A percentile compares a stretch with the other conserved stretches of the same genome.
phyloP scores from a whole-genome alignment of 1,139 yeast species.

The Debaryomyces coudertii region DNA sequence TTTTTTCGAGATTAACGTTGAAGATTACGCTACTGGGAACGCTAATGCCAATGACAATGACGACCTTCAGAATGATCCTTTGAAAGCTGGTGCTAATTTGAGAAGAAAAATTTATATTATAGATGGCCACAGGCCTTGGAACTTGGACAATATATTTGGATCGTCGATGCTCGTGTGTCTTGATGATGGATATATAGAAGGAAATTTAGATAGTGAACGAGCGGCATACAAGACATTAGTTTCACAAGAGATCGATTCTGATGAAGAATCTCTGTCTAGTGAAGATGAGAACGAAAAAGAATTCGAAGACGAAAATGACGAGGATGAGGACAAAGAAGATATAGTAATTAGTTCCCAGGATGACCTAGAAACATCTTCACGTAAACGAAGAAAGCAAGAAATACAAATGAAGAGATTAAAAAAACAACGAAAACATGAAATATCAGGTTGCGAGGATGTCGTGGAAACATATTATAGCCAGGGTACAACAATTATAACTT shows the following conservation, averaged over 20 bases:
- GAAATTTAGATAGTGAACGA: conserved; percentile 53
- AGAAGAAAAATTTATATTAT: conserved; percentile 62
- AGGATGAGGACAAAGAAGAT: conserved; percentile 23
- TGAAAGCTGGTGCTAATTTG: conserved; percentile 3
- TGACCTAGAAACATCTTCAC: conserved; percentile 35
- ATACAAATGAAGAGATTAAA: conserved; percentile 29
- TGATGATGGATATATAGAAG: conserved; percentile 81
- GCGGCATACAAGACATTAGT: conserved; percentile 56
- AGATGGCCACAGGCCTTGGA: conserved; percentile 97
- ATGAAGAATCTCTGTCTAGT: conserved; percentile 19
- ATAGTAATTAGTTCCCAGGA: conserved; percentile 32
- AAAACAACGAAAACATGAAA: conserved; percentile 32
- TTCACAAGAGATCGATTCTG: conserved; percentile 34
- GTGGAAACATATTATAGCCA: conserved; percentile 76
- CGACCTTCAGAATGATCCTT: conserved; percentile 8
- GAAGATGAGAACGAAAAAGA: conserved; percentile 27
- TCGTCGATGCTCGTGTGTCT: conserved; percentile 79
- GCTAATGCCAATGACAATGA: conserved; percentile 10
- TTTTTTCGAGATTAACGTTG: conserved; percentile 68
- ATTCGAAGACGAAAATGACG: conserved; percentile 30
- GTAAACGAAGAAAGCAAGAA: conserved; percentile 38
- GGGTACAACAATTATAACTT: conserved; percentile 78
- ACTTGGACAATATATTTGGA: conserved; percentile 87
- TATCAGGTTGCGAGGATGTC: conserved; percentile 57
- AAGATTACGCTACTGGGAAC: conserved; percentile 35